Conservation (phyloP, 2,329 filamentous ascomycete species). For the Scopulariopsis brevicaulis region DNA sequence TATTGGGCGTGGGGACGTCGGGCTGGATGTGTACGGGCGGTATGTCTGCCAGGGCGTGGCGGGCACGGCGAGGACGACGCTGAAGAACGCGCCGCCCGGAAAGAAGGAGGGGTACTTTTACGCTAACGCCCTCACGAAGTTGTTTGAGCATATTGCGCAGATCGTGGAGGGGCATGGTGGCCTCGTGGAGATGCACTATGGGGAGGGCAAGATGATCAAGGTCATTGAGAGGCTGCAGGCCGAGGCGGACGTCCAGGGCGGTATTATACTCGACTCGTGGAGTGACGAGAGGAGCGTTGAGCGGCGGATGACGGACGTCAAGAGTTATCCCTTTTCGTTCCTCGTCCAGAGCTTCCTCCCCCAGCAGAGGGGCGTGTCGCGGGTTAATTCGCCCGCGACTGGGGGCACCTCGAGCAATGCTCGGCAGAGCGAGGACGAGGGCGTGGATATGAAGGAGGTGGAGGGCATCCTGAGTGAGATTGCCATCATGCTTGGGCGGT, state of each 20-base stretch:
- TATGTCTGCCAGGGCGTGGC: conserved; percentile 96
- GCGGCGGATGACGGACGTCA: conserved; percentile 84
- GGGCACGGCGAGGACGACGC: conserved; percentile 65
- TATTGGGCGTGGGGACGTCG: conserved; percentile 79
- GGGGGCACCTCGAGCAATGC: conserved; percentile 29
- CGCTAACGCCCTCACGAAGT: conserved; percentile 74
- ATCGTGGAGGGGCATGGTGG: conserved; percentile 88
- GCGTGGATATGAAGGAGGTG: conserved; percentile 93
- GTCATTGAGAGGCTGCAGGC: conserved; percentile 89
- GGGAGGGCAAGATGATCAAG: conserved; percentile 80
- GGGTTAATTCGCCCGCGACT: conserved; percentile 63
- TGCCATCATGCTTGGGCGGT: conserved; percentile 82
- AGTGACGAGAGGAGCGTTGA: conserved; percentile 78
- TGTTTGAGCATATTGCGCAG: conserved; percentile 96
- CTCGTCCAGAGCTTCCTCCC: conserved; percentile 88
- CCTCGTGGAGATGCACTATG: conserved; percentile 90
- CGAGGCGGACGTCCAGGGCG: conserved; percentile 92
- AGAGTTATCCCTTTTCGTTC: conserved; percentile 96
- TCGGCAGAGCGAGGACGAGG: conserved; percentile 72
- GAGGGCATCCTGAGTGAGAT: conserved; percentile 81
- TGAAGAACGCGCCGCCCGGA: conserved; percentile 50
- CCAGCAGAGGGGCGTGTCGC: conserved; percentile 54
- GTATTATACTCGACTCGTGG: conserved; percentile 93
- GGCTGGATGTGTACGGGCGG: conserved; percentile 85
- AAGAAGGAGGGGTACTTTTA: conserved; percentile 80